These are phyloP conservation scores for Hylodesmum podocarpum DNA, from an alignment of 306 rosid genomes.

Conservation along the genomic window DNA sequence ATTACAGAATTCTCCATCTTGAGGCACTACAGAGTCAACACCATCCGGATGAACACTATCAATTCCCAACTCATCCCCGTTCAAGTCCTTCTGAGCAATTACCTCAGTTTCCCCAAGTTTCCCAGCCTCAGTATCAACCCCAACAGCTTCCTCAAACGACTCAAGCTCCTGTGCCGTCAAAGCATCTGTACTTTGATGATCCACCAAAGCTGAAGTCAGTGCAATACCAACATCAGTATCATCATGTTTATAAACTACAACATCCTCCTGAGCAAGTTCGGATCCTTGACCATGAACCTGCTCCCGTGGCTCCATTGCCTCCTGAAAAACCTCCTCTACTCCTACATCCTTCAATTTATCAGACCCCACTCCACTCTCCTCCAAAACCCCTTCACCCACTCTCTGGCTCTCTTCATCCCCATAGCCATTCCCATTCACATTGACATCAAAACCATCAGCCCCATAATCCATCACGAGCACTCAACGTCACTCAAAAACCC, in stretches of 20 bases:
- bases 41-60: conserved; percentile 17
- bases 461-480: conserved; percentile 56
- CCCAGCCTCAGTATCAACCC: not conserved
- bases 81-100: conserved; percentile 23
- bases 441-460: conserved; percentile 41
- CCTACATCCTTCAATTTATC: conserved; percentile 45
- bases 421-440: conserved; percentile 40
- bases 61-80: not conserved
- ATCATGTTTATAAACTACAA: conserved; percentile 13
- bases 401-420: conserved; percentile 42
- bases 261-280: not conserved
- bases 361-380: conserved; percentile 37
- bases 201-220: conserved; percentile 21
- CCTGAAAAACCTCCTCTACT: conserved; percentile 59
- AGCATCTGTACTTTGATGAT: conserved; percentile 33
- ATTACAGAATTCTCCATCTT: conserved; percentile 22
- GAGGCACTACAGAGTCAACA: conserved; percentile 47
- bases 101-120: conserved; percentile 12
- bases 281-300: conserved; percentile 34
- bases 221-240: conserved; percentile 3
- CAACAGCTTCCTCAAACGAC: conserved; percentile 50
- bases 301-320: conserved; percentile 45
- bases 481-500: conserved; percentile 43
- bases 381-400: conserved; percentile 39
- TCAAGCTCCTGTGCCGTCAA: conserved; percentile 37